Conservation (phyloP, 2,329 filamentous ascomycete species). For the Aspergillus luchuensis region DNA sequence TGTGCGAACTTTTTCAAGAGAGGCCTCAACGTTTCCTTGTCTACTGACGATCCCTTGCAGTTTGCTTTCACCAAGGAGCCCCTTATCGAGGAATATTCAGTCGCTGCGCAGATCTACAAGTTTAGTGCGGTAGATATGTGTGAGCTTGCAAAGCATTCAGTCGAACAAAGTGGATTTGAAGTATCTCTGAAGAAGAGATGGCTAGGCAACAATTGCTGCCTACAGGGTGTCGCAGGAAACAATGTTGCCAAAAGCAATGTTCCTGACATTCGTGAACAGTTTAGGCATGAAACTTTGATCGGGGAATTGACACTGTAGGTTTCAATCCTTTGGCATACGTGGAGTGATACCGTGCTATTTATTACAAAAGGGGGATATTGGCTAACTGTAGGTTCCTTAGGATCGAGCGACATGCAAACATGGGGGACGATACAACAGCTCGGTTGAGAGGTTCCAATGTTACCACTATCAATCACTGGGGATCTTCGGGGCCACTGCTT, state of each 20-base stretch:
- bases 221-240: constrained; percentile 81
- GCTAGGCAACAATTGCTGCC: constrained; percentile 76
- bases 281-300: constrained; percentile 79
- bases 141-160: constrained; percentile 93
- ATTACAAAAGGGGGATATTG: not conserved
- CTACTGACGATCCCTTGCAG: constrained; percentile 93
- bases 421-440: not conserved
- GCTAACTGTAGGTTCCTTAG: not conserved
- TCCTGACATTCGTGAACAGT: constrained; percentile 87
- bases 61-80: constrained; percentile 99
- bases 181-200: constrained; percentile 85
- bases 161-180: constrained; percentile 93
- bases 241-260: constrained; percentile 96
- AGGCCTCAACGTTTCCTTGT: constrained; percentile 91
- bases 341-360: not conserved
- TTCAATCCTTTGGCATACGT: not conserved
- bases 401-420: not conserved
- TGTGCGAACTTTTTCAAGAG: constrained; percentile 95
- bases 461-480: not conserved
- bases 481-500: not conserved
- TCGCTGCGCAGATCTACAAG: constrained; percentile 98
- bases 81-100: constrained; percentile 95
- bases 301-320: constrained; percentile 81
- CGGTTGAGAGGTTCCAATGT: not conserved
- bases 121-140: constrained; percentile 97